Base-by-base conservation (phyloP, 2,329 filamentous ascomycete species). In the Decorospora gaudefroyi region DNA sequence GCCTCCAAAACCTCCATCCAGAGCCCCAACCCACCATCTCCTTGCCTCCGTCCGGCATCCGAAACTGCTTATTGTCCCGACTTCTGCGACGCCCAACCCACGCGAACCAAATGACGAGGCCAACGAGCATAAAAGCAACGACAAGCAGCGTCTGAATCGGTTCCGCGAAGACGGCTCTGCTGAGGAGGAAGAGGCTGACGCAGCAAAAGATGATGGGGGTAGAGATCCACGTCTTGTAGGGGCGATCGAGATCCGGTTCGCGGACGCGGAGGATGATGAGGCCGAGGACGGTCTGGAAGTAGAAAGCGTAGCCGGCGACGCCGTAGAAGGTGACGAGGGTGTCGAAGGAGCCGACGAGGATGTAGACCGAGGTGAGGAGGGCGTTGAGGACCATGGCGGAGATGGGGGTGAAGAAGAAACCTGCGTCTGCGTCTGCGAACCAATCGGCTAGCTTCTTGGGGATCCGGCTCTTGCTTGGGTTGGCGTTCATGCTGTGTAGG, bases 181-280 rank as follows among this genome's bases (percentile, higher is more conserved):
- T 91, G 28, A 99, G 80, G 54, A 99, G 72, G 67, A 99, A 99
- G 54, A 99, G 71, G 67, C 89, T 95, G 26, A 99, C 93, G 65
- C 93, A 99, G 79, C 93, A 99, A 69, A 99, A 99, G 43, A 96
- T 92, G 55, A 99, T 92, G 8, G 93, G 93, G 2, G 93, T 99
- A 1, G 86, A 87, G 64, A 99, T 96, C 93, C 92, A 99, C 3
- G 91, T 96, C 68, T 84, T 86, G 72, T 99, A 99, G 0, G 93
- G 92, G 17, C 93, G 76, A 69, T 96, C 90, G 31, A 99, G 79
- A 51, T 85, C 78, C 3, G 93, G 93, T 70, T 99, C 93, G 51
- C 81, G 82, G 19, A 97, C 89, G 19, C 93, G 81, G 43, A 99
- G 77, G 38, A 99, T 82, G 50, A 99, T 96, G 34, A 99, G 78